Base-by-base conservation (phyloP, 139 green algal genomes). In the Chlorella sp. region DNA sequence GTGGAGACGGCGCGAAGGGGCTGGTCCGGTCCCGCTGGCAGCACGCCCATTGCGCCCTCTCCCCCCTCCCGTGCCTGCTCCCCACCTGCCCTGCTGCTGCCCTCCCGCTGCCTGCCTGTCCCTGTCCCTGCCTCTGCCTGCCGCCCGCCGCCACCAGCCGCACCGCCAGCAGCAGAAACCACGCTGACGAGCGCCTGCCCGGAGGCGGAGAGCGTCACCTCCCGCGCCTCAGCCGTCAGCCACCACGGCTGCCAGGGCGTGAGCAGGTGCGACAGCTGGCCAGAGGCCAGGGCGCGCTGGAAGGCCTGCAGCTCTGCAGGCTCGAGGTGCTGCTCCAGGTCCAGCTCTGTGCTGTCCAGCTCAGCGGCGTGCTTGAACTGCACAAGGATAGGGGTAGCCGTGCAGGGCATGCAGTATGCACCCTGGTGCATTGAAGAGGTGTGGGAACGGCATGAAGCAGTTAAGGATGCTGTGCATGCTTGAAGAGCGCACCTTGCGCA, bases 1-100 rank as follows among this genome's bases (percentile, higher is more conserved):
- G 73, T 27, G 2, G 71, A 49, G 65, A 91, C 55, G 1, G 68
- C 63, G 23, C 75, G 80, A 64, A 89, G 67, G 2, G 80, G 71
- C 29, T 73, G 33, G 0, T 17, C n/a, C 30, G 80, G 82, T 6
- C 74, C 60, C 34, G 51, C 33, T n/a, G 83, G 79, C 36, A 87
- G 59, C 63, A 2, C 33, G n/a, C 22, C 26, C 26, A 35, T 29
- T 49, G 22, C 23, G 17, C 23, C 17, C 26, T n/a, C 59, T 29
- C 17, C 59, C 59, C 26, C 23, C 27, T 23, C 27, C 27, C 27
- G 23, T 67, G n/a, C 27, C 10, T 10, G 27, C 23, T 67, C 5
- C 23, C 61, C 61, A 20, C 5, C 3, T 4, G 23, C 20, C 24
- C 2, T 33, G n/a, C n/a, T n/a, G n/a, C n/a, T n/a, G n/a, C n/a